Evolutionary conservation across 2,329 filamentous ascomycete genomes (phyloP).

Genomic region (Diaporthe vexans): DNA sequence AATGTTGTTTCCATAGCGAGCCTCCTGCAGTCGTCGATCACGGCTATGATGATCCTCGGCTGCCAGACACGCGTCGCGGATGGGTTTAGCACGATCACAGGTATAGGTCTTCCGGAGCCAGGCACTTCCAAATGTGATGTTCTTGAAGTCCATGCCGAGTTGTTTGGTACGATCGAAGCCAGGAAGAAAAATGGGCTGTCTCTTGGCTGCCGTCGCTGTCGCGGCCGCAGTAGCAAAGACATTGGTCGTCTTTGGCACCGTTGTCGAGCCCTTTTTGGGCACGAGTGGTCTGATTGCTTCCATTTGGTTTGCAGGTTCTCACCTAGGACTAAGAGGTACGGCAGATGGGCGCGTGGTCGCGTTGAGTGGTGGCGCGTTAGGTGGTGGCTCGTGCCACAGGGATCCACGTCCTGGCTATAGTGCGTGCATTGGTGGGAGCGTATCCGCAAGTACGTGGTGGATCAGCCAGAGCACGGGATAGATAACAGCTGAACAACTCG

Average conservation of each 20-base stretch:
- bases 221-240: not conserved
- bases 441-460: too few relatives aligned
- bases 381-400: not conserved
- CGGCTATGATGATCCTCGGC: not conserved
- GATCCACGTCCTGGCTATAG: not conserved
- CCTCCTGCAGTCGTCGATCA: not conserved
- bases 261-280: not conserved
- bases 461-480: not conserved
- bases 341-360: too few relatives aligned
- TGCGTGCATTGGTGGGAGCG: too few relatives aligned
- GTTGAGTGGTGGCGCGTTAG: not conserved
- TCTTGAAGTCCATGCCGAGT: not conserved
- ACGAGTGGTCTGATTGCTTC: not conserved
- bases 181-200: constrained; percentile 28
- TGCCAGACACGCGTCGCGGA: not conserved
- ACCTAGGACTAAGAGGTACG: too few relatives aligned
- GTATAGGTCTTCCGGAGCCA: constrained; percentile 33
- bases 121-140: not conserved
- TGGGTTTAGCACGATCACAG: not conserved
- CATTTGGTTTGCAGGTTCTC: not conserved
- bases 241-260: not conserved
- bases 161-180: constrained; percentile 32
- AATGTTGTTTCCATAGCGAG: constrained; percentile 40
- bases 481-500: not conserved
- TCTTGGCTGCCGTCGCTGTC: not conserved